Base-by-base conservation (phyloP, 345 rosid species). In the Schrenkiella parvula region DNA sequence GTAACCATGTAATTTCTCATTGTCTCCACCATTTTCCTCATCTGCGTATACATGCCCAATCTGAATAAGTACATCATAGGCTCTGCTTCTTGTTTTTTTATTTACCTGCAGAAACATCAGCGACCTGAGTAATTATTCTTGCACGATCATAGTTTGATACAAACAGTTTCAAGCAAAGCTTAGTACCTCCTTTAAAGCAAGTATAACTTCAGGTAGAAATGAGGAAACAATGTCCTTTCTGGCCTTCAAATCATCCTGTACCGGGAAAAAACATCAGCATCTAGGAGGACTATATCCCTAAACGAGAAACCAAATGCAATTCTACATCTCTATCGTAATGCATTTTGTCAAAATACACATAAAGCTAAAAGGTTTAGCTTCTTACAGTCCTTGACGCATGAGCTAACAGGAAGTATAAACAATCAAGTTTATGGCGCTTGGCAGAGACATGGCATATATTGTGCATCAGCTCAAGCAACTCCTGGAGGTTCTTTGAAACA, bases 141-240 rank as follows among this genome's bases (percentile, higher is more conserved):
- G 64, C 68, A 61, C 55, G 2, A 63, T 38, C 32, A 29, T 21
- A 58, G 61, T 44, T 58, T 35, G 25, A 76, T 18, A 61, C 21
- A 47, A 35, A 46, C 54, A 65, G 51, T 48, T 56, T 56, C 38
- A 58, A 50, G 70, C 51, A 66, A 26, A 48, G 78, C 14, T 62
- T 63, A n/a, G 23, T 86, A 95, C 99, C 96, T 95, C 99, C 84
- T 95, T 91, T 70, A 95, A 56, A 54, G 99, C 87, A 74, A 95
- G 89, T 72, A 88, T 80, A 74, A 95, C 88, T 73, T 95, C 99
- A 4, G 93, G 88, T 41, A 95, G 86, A 76, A 95, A 89, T 51
- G 96, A 82, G 74, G 85, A 72, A 76, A 95, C 74, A 55, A 82
- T 86, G 76, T 55, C 70, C 61, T 79, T 73, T 75, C 79, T 77